Evolutionary conservation across 2,329 filamentous ascomycete genomes (phyloP).

Genomic region (Neocucurbitaria cava): DNA sequence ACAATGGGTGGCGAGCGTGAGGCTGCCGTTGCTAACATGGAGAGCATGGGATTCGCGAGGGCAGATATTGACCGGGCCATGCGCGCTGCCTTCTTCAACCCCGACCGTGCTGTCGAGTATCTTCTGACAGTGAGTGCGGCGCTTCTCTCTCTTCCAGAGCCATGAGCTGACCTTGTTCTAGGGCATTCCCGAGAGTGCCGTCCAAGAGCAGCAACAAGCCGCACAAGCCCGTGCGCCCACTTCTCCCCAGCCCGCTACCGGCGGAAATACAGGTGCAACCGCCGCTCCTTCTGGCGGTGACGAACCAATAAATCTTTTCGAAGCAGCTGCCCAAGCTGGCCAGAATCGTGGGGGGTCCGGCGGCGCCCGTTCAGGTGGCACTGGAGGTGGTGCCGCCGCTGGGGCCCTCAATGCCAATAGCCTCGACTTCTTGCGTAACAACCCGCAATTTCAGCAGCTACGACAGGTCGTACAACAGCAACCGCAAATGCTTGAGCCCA

Average conservation of each 20-base stretch:
- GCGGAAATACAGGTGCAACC: constrained; percentile 53
- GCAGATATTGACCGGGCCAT: constrained; percentile 90
- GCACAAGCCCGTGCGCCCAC: constrained; percentile 50
- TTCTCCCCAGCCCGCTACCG: constrained; percentile 52
- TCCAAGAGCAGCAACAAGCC: constrained; percentile 67
- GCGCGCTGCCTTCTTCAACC: constrained; percentile 96
- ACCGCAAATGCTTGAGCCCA: constrained; percentile 97
- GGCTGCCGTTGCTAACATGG: constrained; percentile 88
- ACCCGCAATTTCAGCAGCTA: constrained; percentile 97
- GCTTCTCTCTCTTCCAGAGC: constrained; percentile 3
- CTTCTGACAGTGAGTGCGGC: constrained; percentile 74
- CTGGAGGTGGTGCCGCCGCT: constrained; percentile 56
- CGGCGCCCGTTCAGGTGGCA: constrained; percentile 55
- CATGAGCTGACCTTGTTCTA: constrained; percentile 49
- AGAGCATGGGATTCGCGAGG: constrained; percentile 94
- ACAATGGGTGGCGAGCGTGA: constrained; percentile 84
- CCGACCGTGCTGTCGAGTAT: constrained; percentile 96
- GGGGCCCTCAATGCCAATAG: constrained; percentile 69
- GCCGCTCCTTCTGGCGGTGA: constrained; percentile 58
- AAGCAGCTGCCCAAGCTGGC: constrained; percentile 82
- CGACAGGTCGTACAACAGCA: constrained; percentile 97
- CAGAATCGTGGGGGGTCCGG: constrained; percentile 55
- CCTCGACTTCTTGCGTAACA: constrained; percentile 92
- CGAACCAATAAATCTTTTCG: constrained; percentile 85
- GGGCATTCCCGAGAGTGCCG: constrained; percentile 89